phyloP scores from a whole-genome alignment of 768 basidiomycete species.

The Dioszegia aurantiaca region DNA sequence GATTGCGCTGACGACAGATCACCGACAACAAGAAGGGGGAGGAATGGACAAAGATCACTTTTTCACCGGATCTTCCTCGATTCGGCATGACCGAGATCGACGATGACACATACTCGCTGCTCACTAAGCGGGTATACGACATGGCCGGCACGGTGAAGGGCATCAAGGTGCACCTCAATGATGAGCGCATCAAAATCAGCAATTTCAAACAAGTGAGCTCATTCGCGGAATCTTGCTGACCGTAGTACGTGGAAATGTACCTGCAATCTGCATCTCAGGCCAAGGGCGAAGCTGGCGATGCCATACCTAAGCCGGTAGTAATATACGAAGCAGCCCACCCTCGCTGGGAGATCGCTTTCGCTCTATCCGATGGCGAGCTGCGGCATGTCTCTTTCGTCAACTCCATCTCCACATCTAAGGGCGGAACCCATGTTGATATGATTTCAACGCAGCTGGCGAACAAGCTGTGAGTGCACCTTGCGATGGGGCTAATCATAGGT shows the following conservation, averaged over 20 bases:
- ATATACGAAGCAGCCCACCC: constrained; percentile 75
- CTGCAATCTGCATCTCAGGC: constrained; percentile 71
- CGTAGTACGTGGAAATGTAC: constrained; percentile 90
- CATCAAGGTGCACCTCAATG: constrained; percentile 89
- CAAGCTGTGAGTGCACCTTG: constrained; percentile 56
- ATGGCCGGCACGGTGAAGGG: constrained; percentile 93
- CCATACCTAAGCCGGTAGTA: constrained; percentile 69
- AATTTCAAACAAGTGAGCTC: constrained; percentile 67
- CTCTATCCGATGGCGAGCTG: constrained; percentile 85
- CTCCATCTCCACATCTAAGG: constrained; percentile 92
- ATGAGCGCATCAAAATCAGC: constrained; percentile 85
- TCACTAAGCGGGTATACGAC: constrained; percentile 93
- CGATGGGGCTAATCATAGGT: constrained; percentile 33
- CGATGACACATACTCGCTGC: constrained; percentile 79
- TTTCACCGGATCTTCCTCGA: constrained; percentile 83
- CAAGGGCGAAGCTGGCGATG: constrained; percentile 73
- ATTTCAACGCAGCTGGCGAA: constrained; percentile 88
- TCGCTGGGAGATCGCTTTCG: constrained; percentile 94
- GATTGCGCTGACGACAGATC: constrained; percentile 56
- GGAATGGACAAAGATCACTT: constrained; percentile 88
- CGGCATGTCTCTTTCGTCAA: constrained; percentile 97
- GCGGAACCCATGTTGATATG: constrained; percentile 84
- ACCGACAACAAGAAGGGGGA: constrained; percentile 82
- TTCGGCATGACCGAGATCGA: constrained; percentile 89
- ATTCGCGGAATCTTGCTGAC: background rate